phyloP scores from a whole-genome alignment of 176 grass and related monocot species.

The Elaeis guineensis region DNA sequence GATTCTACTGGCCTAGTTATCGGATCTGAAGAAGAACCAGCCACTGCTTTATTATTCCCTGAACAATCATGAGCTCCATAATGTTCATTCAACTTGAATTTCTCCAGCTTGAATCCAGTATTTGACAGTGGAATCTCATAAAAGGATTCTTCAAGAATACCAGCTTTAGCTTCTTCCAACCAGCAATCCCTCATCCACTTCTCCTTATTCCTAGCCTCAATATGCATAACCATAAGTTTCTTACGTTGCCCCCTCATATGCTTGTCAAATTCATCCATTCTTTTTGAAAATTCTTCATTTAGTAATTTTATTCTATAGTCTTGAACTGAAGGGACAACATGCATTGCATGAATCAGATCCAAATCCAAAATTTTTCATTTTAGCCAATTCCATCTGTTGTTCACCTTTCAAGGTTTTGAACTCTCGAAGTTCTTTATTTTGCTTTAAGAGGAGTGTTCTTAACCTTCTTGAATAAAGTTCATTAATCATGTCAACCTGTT shows the following conservation, averaged over 20 bases:
- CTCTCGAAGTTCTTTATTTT: constrained; percentile 37
- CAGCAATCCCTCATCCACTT: constrained; percentile 33
- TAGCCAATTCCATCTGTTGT: constrained; percentile 26
- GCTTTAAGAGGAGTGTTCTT: constrained; percentile 27
- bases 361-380: constrained; percentile 6
- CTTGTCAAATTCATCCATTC: constrained; percentile 24
- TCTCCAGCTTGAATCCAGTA: constrained; percentile 36
- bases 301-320: constrained; percentile 29
- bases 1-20: not conserved
- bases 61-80: not conserved
- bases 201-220: constrained; percentile 65
- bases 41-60: not conserved
- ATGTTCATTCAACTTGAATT: constrained; percentile 24
- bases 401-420: constrained; percentile 27
- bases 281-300: constrained; percentile 28
- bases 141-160: constrained; percentile 52
- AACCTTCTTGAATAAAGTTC: constrained; percentile 43
- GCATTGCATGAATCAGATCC: constrained; percentile 13
- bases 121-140: constrained; percentile 28
- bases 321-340: constrained; percentile 23
- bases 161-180: constrained; percentile 55
- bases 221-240: constrained; percentile 34
- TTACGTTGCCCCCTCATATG: constrained; percentile 36
- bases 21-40: not conserved
- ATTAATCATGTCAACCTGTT: constrained; percentile 36